Conservation (phyloP, 495 filamentous ascomycete genomes). For the Sphaerosporella brunnea region DNA sequence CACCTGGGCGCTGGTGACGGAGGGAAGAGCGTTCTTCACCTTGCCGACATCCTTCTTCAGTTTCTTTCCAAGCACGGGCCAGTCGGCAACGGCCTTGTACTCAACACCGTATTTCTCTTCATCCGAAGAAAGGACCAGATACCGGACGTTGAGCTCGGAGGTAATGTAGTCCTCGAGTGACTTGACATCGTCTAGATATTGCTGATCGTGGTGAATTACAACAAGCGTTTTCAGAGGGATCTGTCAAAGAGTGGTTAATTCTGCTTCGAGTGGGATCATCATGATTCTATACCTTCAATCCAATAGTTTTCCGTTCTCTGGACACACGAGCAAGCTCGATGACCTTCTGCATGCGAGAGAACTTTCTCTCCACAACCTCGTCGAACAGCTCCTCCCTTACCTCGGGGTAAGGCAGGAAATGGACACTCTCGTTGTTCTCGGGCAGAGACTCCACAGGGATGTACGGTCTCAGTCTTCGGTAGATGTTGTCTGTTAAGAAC, state of each 20-base stretch:
- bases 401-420: constrained; percentile 81
- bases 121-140: constrained; percentile 69
- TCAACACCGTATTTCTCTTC: constrained; percentile 82
- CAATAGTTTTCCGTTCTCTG: constrained; percentile 67
- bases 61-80: constrained; percentile 89
- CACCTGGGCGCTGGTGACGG: constrained; percentile 59
- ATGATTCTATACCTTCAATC: constrained; percentile 32
- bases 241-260: constrained; percentile 29
- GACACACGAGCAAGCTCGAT: constrained; percentile 78
- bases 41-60: constrained; percentile 79
- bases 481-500: constrained; percentile 90
- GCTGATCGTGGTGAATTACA: constrained; percentile 67
- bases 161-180: constrained; percentile 70
- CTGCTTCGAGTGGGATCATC: background rate
- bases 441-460: constrained; percentile 47
- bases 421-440: constrained; percentile 64
- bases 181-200: constrained; percentile 71
- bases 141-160: constrained; percentile 77
- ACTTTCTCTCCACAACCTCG: constrained; percentile 63
- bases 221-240: constrained; percentile 77
- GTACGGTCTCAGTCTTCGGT: constrained; percentile 63
- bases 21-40: constrained; percentile 78
- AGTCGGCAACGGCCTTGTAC: constrained; percentile 76
- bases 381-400: constrained; percentile 80
- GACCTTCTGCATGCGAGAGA: constrained; percentile 83